Base-by-base conservation (phyloP, 371 early-diverging fungal genomes). In the Umbelopsis sp. region DNA sequence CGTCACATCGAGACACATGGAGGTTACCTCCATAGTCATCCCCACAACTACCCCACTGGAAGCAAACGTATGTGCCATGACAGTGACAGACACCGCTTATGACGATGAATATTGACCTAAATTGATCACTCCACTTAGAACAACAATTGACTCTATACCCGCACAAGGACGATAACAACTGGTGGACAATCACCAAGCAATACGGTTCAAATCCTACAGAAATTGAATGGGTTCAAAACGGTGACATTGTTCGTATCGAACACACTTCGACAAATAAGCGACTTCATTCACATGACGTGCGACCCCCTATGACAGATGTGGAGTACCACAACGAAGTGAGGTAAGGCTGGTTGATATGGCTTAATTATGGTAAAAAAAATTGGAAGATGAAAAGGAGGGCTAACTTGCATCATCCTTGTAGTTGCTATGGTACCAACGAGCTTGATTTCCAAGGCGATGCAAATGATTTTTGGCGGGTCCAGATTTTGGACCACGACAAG, bases 141-240 rank as follows among this genome's bases (percentile, higher is more conserved):
- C 99, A 98, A 87, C 98, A 99, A 81, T 86, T 99, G 12, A 98
- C 98, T 1, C 86, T 94, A 7, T 99, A 99, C 78, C 91, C 94
- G 18, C 94, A 94, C 78, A 86, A 88, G 25, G 97, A 98, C 74
- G 76, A 77, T 29, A 98, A 98, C 82, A 97, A 97, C 76, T 69
- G 87, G 68, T 99, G 97, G 97, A 78, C 80, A 8, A 83, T 94
- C 65, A 76, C 84, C 52, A 94, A 94, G 24, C 79, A 80, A 6
- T 73, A 85, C 16, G 73, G 76, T 22, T 72, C 76, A 18, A 68
- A 77, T 50, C 70, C 74, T 22, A 69, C 66, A 5, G 70, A 65
- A 4, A 74, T 86, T 45, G 83, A 86, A 53, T 86, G 82, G 67
- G 70, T 90, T 16, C 74, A 80, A 22, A 66, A 93, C 74, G 89